A percentile compares a stretch with the other conserved stretches of the same genome.
phyloP scores from a whole-genome alignment of 1,284 basidiomycete genomes.

The Cerioporus squamosus region DNA sequence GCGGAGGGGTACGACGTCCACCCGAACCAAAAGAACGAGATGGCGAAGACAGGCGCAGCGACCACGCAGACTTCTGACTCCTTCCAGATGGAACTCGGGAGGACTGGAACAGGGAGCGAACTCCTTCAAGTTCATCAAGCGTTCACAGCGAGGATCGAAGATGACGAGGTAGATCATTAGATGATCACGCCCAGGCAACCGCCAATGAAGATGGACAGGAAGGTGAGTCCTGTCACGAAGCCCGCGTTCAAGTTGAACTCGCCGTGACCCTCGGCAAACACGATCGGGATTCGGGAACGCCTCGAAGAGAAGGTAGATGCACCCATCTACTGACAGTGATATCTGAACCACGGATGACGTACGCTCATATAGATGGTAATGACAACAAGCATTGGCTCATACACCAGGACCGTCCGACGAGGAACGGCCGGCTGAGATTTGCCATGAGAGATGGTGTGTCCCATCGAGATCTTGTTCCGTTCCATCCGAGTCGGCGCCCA shows the following conservation, averaged over 20 bases:
- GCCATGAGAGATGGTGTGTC: constrained; percentile 36
- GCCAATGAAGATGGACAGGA: constrained; percentile 51
- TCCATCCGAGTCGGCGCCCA: constrained; percentile 49
- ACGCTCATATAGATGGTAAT: constrained; percentile 52
- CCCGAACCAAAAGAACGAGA: constrained; percentile 50
- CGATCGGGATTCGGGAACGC: constrained; percentile 41
- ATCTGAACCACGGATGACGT: constrained; percentile 12
- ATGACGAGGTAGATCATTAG: constrained; percentile 35
- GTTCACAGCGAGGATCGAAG: constrained; percentile 38
- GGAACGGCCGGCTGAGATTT: constrained; percentile 44
- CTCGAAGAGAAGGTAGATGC: constrained; percentile 46
- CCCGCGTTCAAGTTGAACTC: constrained; percentile 47
- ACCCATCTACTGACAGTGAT: constrained; percentile 38
- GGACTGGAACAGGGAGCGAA: constrained; percentile 44
- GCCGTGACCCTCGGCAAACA: constrained; percentile 37
- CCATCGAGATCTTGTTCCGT: constrained; percentile 35
- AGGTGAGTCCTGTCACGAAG: constrained; percentile 47
- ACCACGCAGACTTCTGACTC: constrained; percentile 44
- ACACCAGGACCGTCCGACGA: constrained; percentile 45
- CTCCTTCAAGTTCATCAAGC: constrained; percentile 31
- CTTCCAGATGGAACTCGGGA: constrained; percentile 53
- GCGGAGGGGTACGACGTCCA: constrained; percentile 45
- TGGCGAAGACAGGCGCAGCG: constrained; percentile 45
- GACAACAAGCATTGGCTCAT: constrained; percentile 51
- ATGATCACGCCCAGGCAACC: constrained; percentile 26